Conservation (phyloP, 495 filamentous ascomycete species). For the Alectoria sarmentosa region DNA sequence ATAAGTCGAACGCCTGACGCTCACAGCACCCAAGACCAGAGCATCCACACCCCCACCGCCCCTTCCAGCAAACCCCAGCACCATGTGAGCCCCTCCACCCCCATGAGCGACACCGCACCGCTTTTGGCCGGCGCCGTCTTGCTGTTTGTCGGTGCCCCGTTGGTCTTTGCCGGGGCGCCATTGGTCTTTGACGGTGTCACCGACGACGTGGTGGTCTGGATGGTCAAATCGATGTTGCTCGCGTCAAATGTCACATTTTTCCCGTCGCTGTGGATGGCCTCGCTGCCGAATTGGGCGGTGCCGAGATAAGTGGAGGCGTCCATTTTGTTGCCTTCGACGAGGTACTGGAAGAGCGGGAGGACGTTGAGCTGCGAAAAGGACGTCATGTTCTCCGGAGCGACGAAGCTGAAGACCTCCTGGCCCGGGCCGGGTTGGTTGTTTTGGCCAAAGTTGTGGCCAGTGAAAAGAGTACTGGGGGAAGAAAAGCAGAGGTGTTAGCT, state of each 20-base stretch:
- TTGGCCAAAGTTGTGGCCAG: neutral
- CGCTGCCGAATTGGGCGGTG: neutral
- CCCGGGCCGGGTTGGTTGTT: neutral
- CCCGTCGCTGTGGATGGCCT: neutral
- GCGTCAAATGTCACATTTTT: neutral
- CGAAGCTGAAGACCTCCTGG: conserved; percentile 5
- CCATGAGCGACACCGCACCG: neutral
- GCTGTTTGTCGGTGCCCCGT: neutral
- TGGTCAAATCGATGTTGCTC: neutral
- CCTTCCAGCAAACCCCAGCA: neutral
- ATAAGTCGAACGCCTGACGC: neutral
- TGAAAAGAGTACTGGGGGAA: neutral
- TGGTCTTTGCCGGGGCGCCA: neutral
- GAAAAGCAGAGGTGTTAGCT: neutral
- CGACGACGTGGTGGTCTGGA: neutral
- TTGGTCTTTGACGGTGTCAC: neutral
- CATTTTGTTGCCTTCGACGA: neutral
- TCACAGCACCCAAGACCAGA: neutral
- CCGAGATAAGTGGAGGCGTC: neutral
- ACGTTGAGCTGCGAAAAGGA: conserved; percentile 1
- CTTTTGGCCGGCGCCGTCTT: neutral
- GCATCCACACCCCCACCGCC: neutral
- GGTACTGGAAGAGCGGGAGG: conserved; percentile 2
- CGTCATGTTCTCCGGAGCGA: conserved; percentile 1
- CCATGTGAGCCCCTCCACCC: neutral